Base-by-base conservation (phyloP, 805 yeast species). In the Metschnikowia sp. region DNA sequence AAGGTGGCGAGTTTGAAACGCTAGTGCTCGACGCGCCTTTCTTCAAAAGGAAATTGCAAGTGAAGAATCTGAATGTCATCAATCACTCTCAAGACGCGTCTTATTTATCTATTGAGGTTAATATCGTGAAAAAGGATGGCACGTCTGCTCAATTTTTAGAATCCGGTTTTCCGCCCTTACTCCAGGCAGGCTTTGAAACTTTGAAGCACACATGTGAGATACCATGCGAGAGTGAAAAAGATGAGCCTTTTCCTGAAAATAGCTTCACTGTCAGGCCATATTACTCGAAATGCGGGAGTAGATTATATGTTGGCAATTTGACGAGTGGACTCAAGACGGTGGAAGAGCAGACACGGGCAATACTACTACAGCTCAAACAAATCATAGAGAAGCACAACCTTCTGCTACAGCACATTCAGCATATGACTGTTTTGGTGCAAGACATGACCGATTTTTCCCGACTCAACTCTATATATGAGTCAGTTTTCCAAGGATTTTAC, bases 1-100 rank as follows among this genome's bases (percentile, higher is more conserved):
- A 94, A 71, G 99, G 99, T 32, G 99, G 99, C 1, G 99, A 94
- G 65, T 94, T 89, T 65, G 99, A 94, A 64, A 85, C 97, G 0
- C 70, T 92, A 55, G 98, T 92, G 2, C 71, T 94, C 29, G 97
- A 94, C 64, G 88, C 95, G 1, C 96, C 96, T 0, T 84, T 88
- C 50, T 94, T 92, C 68, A 69, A 68, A 31, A 70, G 77, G 39
- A 68, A 63, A 44, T 62, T 84, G 38, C 68, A 65, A 8, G 65
- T 86, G 13, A 62, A 56, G 1, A 68, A 74, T 2, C 62, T 61
- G 12, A 59, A 70, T 29, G 62, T 77, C 1, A 66, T 79, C 1
- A 62, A 73, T 15, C 82, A 76, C 51, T 68, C 83, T 0, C 90
- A 81, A 57, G 91, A 84, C 51, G 96, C 90, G 0, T 81, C 79